Conservation (phyloP, 805 yeast species). For the Phaffomyces thermotolerans region DNA sequence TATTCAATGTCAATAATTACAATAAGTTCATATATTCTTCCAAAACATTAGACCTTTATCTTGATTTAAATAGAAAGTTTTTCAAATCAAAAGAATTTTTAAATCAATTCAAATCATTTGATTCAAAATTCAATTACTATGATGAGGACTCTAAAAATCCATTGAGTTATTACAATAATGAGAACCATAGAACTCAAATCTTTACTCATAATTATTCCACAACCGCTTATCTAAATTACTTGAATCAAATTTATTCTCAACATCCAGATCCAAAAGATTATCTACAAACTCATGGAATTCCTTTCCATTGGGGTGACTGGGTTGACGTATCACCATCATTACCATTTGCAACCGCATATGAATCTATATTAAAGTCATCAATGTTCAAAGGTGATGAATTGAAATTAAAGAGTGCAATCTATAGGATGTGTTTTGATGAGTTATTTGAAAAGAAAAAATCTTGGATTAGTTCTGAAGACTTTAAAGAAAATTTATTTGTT, state of each 20-base stretch:
- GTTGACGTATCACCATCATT: conserved; percentile 22
- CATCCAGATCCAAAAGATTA: conserved; percentile 15
- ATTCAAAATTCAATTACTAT: conserved; percentile 5
- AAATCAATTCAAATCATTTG: conserved; percentile 13
- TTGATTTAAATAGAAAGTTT: conserved; percentile 15
- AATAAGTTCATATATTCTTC: conserved; percentile 14
- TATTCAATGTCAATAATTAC: conserved; percentile 17
- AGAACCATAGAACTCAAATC: conserved; percentile 1
- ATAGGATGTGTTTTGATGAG: conserved; percentile 18
- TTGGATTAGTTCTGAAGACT: conserved; percentile 20
- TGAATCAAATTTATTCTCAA: conserved; percentile 6
- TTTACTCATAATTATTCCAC: conserved; percentile 17
- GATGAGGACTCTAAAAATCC: conserved; percentile 1
- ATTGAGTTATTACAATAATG: background rate
- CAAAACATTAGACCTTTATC: conserved; percentile 13
- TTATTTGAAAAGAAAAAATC: conserved; percentile 16
- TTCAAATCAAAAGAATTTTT: conserved; percentile 16
- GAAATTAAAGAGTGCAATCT: conserved; percentile 3
- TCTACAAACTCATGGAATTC: conserved; percentile 8
- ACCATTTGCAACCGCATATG: conserved; percentile 24
- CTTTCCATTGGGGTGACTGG: conserved; percentile 30
- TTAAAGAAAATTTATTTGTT: conserved; percentile 8
- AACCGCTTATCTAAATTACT: conserved; percentile 11
- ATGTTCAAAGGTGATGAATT: conserved; percentile 4
- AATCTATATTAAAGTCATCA: conserved; percentile 6